These are phyloP conservation scores for Inga leiocalycina DNA, from an alignment of 306 rosid genomes.

Conservation along the genomic window DNA sequence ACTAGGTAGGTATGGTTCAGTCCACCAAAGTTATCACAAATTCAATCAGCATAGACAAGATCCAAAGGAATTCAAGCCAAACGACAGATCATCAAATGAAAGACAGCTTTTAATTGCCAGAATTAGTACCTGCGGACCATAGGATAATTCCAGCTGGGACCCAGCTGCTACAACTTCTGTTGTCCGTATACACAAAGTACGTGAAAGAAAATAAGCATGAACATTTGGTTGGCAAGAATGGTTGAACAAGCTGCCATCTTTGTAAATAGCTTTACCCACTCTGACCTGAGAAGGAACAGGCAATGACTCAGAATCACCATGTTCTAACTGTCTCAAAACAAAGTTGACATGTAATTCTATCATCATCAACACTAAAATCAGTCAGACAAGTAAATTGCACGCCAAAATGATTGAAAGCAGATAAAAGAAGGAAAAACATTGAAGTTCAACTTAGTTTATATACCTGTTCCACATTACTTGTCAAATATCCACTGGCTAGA, in stretches of 20 bases:
- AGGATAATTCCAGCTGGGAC: constrained; percentile 74
- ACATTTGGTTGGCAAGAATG: constrained; percentile 88
- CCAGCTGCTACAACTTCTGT: constrained; percentile 63
- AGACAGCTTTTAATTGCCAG: constrained; percentile 28
- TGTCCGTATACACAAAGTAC: constrained; percentile 66
- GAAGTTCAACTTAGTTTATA: constrained; percentile 5
- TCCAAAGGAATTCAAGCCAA: constrained; percentile 22
- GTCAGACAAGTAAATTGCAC: constrained; percentile 17
- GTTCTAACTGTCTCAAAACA: constrained; percentile 19
- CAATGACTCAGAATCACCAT: constrained; percentile 29
- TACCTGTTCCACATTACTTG: constrained; percentile 86
- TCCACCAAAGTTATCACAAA: constrained; percentile 12
- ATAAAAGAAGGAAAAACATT: background rate
- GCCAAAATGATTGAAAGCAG: constrained; percentile 5
- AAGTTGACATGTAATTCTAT: constrained; percentile 3
- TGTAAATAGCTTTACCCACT: constrained; percentile 90
- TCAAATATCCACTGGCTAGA: constrained; percentile 42
- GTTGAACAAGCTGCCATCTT: constrained; percentile 79
- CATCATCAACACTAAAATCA: constrained; percentile 27
- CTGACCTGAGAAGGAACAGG: constrained; percentile 59
- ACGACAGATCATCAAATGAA: constrained; percentile 18
- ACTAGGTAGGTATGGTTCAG: constrained; percentile 4
- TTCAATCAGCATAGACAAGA: constrained; percentile 1
- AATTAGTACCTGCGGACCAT: constrained; percentile 86
- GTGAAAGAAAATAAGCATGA: constrained; percentile 82